These are phyloP conservation scores for Pittosporum tobira DNA, from an alignment of 129 eudicot genomes.

Conservation along the genomic window DNA sequence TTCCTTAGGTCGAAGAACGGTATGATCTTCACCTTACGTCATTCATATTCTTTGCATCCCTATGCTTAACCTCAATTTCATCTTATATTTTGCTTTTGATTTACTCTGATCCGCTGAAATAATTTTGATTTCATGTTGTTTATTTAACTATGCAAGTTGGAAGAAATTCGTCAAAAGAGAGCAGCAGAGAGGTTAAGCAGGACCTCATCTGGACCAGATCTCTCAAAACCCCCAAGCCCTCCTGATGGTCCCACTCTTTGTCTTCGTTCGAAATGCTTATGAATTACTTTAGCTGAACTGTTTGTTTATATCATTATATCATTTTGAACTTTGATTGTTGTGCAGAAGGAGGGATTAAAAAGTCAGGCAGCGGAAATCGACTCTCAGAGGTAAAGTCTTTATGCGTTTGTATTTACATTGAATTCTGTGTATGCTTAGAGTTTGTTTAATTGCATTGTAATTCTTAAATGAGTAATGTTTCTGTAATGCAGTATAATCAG, in stretches of 20 bases:
- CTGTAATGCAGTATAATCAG: too few relatives aligned
- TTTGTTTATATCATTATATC: background rate
- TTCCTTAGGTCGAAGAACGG: slow-evolving; percentile 86
- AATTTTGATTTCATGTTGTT: background rate
- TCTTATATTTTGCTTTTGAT: background rate
- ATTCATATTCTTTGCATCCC: background rate
- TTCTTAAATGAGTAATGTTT: background rate
- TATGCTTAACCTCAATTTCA: background rate
- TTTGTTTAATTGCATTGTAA: background rate
- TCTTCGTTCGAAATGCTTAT: background rate
- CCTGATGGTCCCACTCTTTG: slow-evolving; percentile 27
- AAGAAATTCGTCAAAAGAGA: slow-evolving; percentile 87
- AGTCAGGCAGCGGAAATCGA: slow-evolving; percentile 56
- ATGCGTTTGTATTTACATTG: background rate
- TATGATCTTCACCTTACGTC: slow-evolving; percentile 1
- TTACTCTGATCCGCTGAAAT: background rate
- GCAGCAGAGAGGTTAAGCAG: slow-evolving; percentile 82
- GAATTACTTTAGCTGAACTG: background rate
- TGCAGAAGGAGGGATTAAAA: slow-evolving; percentile 54
- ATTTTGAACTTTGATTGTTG: slow-evolving; percentile 6
- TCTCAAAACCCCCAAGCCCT: slow-evolving; percentile 47
- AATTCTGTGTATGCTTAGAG: too few relatives aligned
- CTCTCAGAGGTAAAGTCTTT: slow-evolving; percentile 51
- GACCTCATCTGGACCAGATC: slow-evolving; percentile 82
- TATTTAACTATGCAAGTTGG: slow-evolving; percentile 37